Base-by-base conservation (phyloP, 176 grass and related monocot species). In the Otatea glauca region DNA sequence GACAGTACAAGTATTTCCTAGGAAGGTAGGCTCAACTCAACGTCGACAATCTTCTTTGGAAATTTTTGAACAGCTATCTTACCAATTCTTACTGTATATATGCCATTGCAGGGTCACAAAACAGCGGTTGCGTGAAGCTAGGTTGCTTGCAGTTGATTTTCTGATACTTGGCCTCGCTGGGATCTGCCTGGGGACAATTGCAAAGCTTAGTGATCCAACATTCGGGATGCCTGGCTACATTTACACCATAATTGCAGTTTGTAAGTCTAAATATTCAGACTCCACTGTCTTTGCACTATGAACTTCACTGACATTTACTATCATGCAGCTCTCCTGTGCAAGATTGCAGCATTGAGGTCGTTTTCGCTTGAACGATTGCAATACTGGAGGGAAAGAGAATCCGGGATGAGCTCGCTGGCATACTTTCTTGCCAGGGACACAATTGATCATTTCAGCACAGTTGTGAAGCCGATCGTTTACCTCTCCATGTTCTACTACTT, bases 401-500 rank as follows among this genome's bases (percentile, higher is more conserved):
- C 91, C 62, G 94, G 94, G 44, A 96, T 96, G 94, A 96, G 94
- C 82, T 80, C 94, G 1, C 55, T 96, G 37, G 94, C 91, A 2
- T 96, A 96, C 76, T 96, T 93, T 70, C 88, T 96, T 80, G 84
- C 94, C 1, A 88, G 89, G 84, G 94, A 96, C 48, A 96, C 94
- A 32, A 58, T 97, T 62, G 94, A 97, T 71, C 94, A 97, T 81
- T 93, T 97, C 74, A 97, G 86, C 82, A 93, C 89, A 0, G 61
- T 84, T 78, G 63, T 97, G n/a, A 97, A 97, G 29, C 94, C 94
- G 0, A 89, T 97, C 35, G 83, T 88, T 70, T 97, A 97, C 74
- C 94, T 97, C 49, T 97, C 91, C 74, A 97, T 97, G 94, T 97
- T 97, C 81, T 97, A 97, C 88, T 97, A 71, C 81, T 93, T 97